phyloP scores from a whole-genome alignment of 257 asterid genomes.

The Salvia rosmarinus region DNA sequence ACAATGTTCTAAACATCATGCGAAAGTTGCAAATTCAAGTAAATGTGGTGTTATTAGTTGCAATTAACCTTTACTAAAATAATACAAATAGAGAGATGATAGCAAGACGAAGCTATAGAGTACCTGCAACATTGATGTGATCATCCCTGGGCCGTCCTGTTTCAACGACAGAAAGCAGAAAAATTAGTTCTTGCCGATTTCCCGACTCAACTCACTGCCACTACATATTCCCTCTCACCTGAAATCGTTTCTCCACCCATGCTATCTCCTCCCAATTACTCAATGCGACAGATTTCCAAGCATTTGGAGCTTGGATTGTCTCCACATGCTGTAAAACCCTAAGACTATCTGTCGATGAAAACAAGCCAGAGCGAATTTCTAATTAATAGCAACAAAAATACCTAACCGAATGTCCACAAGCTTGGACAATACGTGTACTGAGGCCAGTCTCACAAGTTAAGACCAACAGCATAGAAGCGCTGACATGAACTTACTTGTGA shows the following conservation, averaged over 20 bases:
- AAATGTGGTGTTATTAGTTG: neutral
- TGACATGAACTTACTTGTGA: conserved; percentile 62
- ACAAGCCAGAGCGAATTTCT: conserved; percentile 17
- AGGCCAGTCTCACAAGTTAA: neutral
- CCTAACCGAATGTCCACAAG: neutral
- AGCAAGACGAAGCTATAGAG: neutral
- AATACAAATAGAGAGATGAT: neutral
- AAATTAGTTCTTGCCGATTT: conserved; percentile 18
- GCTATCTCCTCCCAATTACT: conserved; percentile 63
- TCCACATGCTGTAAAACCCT: conserved; percentile 86
- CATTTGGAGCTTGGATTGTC: conserved; percentile 63
- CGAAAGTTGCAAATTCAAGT: no score
- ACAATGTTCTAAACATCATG: no score
- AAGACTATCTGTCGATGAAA: conserved; percentile 61
- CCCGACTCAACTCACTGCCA: neutral
- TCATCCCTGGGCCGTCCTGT: conserved; percentile 74
- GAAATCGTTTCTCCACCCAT: conserved; percentile 78
- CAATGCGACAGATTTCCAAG: conserved; percentile 63
- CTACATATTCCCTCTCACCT: conserved; percentile 47
- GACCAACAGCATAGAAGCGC: no score
- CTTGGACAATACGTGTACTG: neutral
- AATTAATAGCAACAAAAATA: neutral
- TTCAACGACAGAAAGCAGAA: conserved; percentile 33
- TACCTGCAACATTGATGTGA: conserved; percentile 80
- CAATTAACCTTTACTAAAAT: neutral